Evolutionary conservation across 176 grass and related monocot species (phyloP), one percentile per base, ranked within the genome.

Genomic region (Olyra latifolia): DNA sequence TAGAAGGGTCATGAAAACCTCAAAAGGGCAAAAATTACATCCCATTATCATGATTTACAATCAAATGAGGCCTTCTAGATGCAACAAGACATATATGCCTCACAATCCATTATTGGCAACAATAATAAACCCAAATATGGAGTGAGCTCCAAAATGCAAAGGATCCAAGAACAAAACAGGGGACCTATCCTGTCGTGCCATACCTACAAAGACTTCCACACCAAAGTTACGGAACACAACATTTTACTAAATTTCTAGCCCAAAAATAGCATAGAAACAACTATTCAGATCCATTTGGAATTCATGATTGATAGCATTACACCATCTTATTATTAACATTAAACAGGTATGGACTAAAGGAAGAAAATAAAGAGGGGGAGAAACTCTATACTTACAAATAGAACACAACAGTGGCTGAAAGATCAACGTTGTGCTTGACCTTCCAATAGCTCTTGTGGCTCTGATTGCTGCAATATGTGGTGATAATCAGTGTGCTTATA

Each of bases 401-500:
- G 48, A 67, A 69, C 82, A 68, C 40, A 13, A 49, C 66, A 44
- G 14, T 48, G n/a, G 13, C 28, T 43, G 1, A 8, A 2, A 28
- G 41, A 70, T 70, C 42, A 14, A 59, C 39, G 64, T 13, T 7
- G 15, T 58, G 23, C 64, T 46, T 77, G 63, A 41, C 49, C 66
- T 20, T 35, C 62, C 48, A 67, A 67, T 62, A 75, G 27, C 47
- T 49, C 63, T 77, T 39, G 50, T 27, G 13, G n/a, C 66, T 62
- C 65, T 16, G 69, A 60, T 77, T 19, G 53, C 40, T 68, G 27
- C 24, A 11, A 8, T 84, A 25, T 75, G 64, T 2, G 64, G 12
- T 62, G 74, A 25, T 50, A 29, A 39, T 8, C 32, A 65, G 23
- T 56, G 65, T 50, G 74, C 54, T 78, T 85, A 85, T 85, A 85